Conservation (phyloP, 768 basidiomycete genomes). For the Chlorophyllum brunneum region DNA sequence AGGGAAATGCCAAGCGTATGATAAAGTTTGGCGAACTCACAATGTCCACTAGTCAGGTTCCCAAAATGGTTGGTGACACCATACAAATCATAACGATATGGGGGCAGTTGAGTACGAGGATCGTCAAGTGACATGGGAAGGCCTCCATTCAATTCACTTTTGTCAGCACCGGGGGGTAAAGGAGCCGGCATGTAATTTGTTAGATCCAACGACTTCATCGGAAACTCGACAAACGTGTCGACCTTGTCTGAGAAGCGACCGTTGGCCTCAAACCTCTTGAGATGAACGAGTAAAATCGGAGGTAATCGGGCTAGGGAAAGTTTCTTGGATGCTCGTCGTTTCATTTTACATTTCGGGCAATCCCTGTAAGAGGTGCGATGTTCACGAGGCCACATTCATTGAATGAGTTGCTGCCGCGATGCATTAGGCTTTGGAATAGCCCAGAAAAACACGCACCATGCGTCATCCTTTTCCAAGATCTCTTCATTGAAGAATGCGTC, state of each 20-base stretch:
- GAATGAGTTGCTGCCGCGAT: neutral
- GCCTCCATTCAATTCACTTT: conserved; percentile 41
- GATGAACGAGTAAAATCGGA: conserved; percentile 86
- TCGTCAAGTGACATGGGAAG: conserved; percentile 52
- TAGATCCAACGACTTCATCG: conserved; percentile 55
- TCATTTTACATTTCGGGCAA: conserved; percentile 89
- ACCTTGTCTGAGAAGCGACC: conserved; percentile 95
- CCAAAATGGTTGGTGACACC: conserved; percentile 97
- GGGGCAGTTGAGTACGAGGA: conserved; percentile 78
- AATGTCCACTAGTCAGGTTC: conserved; percentile 91
- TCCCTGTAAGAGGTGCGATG: conserved; percentile 63
- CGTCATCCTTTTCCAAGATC: conserved; percentile 87
- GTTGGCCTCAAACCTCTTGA: conserved; percentile 89
- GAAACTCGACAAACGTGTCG: conserved; percentile 93
- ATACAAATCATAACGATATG: conserved; percentile 91
- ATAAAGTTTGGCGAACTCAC: conserved; percentile 43
- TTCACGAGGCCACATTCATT: neutral
- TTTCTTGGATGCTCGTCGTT: conserved; percentile 81
- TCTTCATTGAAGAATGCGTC: conserved; percentile 90
- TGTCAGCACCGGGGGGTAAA: conserved; percentile 60
- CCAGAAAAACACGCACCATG: conserved; percentile 61
- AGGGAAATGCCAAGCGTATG: conserved; percentile 12
- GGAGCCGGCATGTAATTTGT: conserved; percentile 85
- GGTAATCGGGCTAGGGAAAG: conserved; percentile 91
- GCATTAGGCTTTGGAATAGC: neutral